Conservation (phyloP, 495 filamentous ascomycete genomes). For the Aspergillus nidulans region DNA sequence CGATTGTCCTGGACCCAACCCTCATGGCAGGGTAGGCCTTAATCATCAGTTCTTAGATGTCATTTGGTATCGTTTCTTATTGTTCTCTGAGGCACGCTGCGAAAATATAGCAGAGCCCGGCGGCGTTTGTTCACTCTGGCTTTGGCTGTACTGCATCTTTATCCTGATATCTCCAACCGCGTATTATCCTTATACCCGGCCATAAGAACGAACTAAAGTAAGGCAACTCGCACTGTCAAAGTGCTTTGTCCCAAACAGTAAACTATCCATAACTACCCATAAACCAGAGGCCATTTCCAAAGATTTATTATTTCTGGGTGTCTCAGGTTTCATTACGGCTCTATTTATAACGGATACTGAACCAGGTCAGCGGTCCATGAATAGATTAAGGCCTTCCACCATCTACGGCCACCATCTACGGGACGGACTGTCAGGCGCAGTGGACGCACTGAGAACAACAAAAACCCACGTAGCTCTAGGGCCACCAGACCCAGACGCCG, state of each 20-base stretch:
- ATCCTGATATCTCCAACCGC: neutral
- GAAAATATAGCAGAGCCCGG: neutral
- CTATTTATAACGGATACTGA: neutral
- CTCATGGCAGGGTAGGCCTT: conserved; percentile 10
- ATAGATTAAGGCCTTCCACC: neutral
- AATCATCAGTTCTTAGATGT: conserved; percentile 4
- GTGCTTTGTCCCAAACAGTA: neutral
- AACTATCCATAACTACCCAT: neutral
- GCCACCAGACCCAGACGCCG: neutral
- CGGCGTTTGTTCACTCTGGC: neutral
- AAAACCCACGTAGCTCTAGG: neutral
- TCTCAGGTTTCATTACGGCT: neutral
- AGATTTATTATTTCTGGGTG: neutral
- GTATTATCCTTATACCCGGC: neutral
- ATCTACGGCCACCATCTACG: too few relatives aligned
- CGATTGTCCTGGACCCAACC: conserved; percentile 6
- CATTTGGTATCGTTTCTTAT: neutral
- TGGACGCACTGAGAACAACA: neutral
- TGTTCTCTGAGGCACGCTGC: neutral
- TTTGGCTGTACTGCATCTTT: neutral
- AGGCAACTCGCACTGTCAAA: neutral
- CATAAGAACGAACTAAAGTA: neutral
- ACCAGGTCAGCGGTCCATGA: neutral
- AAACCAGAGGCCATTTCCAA: neutral
- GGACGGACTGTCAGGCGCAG: neutral